Base-by-base conservation (phyloP, 371 early-diverging fungal species). In the Mortierella sp. region DNA sequence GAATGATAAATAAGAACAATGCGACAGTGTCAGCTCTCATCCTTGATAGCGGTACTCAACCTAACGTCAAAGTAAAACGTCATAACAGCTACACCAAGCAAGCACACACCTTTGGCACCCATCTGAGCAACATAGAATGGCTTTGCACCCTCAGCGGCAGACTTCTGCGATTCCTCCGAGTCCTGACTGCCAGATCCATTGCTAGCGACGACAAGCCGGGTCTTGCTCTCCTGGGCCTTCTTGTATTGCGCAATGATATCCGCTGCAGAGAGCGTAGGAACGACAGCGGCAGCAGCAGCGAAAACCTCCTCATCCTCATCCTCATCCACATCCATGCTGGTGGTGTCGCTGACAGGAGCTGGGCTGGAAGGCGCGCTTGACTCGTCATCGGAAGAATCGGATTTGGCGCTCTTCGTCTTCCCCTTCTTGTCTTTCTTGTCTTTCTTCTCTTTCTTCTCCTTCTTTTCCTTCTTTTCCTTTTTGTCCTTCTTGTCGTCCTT, bases 261-360 rank as follows among this genome's bases (percentile, higher is more conserved):
- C 18, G 51, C 41, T 29, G 78, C 68, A 24, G 68, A 38, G 21
- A 68, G 68, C 41, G 38, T 21, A 38, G 68, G 68, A 7, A 41
- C 38, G 21, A 41, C 24, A 10, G 29, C 24, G 10, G 29, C n/a
- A 21, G 38, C 38, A 14, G 18, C 38, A 14, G 18, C 14, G 24
- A n/a, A 21, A 5, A 51, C 24, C 41, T 35, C n/a, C 10, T 56
- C 43, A 16, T 71, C 70, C 10, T 56, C 43, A 16, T 71, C 70
- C 55, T 35, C n/a, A 16, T 81, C 81, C 41, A 81, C 35, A 16
- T 81, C 63, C 76, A 80, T 72, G 6, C 72, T 12, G 1, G 48
- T 46, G 48, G 29, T 38, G 14, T 54, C 74, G 27, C 41, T 10
- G 46, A 35, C 38, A 29, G 60, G 41, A 46, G 56, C 41, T 14